Evolutionary conservation across 257 asterid genomes (phyloP), one percentile per base, ranked within the genome.

Genomic region (Solanum ahanhuiri): DNA sequence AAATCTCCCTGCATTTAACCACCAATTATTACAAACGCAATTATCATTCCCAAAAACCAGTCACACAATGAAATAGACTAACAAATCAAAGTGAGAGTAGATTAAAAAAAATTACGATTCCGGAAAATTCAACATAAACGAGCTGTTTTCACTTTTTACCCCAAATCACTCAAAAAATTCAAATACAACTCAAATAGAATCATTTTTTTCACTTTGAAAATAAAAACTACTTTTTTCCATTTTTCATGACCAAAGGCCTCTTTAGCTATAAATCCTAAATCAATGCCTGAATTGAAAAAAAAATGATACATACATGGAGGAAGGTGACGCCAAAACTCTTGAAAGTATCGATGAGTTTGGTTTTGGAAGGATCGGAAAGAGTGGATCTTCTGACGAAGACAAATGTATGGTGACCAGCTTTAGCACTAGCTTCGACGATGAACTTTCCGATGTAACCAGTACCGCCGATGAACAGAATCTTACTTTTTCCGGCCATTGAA

Each of bases 391-490:
- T 88, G 14, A 93, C 83, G 86, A 95, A 76, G 25, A 90, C 93
- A 31, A 92, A 95, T 4, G 99, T 96, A 25, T 97, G 93, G 86
- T 95, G 97, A 7, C 94, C 97, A n/a, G 92, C 89, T 83, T 92
- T 94, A 0, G 90, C 93, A 73, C 95, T 89, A 11, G 98, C 98
- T 89, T 94, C 95, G 2, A 92, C 92, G 4, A 96, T 82, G 92
- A 89, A 94, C 83, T 93, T 95, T 0, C 98, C 98, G 63, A 95
- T 90, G 87, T 94, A 91, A 37, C 98, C 98, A 0, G 98, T 94
- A 87, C 95, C 99, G 25, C 99, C 99, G 17, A 96, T 93, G 70
- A 96, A 89, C 92, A 96, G 70, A 87, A 96, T 92, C 93, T 92
- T 95, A 94, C 95, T 94, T 64, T 93, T 93, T 82, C 89, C 93